Evolutionary conservation across 768 basidiomycete genomes (phyloP), one percentile per base, ranked within the genome.

Genomic region (Hydnomerulius pinastri): DNA sequence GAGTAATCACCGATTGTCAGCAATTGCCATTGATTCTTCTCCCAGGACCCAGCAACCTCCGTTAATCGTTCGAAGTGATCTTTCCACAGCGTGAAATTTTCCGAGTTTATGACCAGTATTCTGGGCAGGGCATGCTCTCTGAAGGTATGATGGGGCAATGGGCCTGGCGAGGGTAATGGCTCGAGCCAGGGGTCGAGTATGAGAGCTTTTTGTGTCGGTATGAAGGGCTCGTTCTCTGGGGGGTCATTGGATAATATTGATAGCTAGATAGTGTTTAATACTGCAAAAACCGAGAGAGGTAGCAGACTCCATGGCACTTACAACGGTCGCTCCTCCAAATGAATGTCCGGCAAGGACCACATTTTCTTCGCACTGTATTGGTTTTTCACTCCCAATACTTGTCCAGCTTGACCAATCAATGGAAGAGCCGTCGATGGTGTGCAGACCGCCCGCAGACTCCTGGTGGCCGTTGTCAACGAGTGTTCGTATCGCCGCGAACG

Each of bases 121-220:
- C 63, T 69, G 2, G 77, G 78, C 20, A 64, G 59, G 9, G 2
- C 20, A 4, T 42, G 45, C 10, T 54, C 55, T 20, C 50, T 24
- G 20, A 53, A 43, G 27, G 43, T 46, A 25, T 45, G 42, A 29
- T 48, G 54, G 15, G 66, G 72, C 1, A 45, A 50, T 0, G 72
- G 83, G 4, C 82, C 83, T 25, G 81, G 87, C 32, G 74, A 64
- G 6, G 84, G 77, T 20, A 91, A 60, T 15, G 90, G 88, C 48
- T 92, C 89, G 7, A 92, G 68, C 91, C 92, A 93, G 17, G 92
- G 92, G 67, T 94, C 92, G 15, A 90, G 76, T 18, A 86, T 73
- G 18, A 93, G 62, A 8, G 77, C 81, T 40, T 79, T 77, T 6
- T 71, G 66, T 43, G 88, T 68, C 0, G 84, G 85, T 47, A 92